Base-by-base conservation (phyloP, 805 yeast species). In the Nadsonia fulvescens region DNA sequence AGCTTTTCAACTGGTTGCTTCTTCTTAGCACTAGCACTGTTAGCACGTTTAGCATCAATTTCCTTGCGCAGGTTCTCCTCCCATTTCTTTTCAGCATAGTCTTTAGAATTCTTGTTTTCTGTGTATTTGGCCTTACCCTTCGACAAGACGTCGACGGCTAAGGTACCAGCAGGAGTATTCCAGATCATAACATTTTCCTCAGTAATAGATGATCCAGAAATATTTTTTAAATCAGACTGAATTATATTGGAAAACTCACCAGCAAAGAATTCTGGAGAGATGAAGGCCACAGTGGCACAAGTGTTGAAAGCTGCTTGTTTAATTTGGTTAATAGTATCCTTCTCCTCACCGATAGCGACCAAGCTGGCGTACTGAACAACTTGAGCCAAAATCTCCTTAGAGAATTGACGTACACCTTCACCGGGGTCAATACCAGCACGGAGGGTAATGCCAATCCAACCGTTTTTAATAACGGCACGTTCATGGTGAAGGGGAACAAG, bases 41-140 rank as follows among this genome's bases (percentile, higher is more conserved):
- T 58, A 1, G 74, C n/a, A n/a, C n/a, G n/a, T n/a, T n/a, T n/a
- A n/a, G n/a, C n/a, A 5, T 27, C 70, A 18, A 82, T 56, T 41
- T 81, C 86, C 35, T 69, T 68, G 39, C 86, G 67, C 16, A 89
- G 63, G 27, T 65, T 64, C 37, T 73, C 82, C 44, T 89, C 98
- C 96, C 96, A 86, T 46, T 78, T 70, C 32, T 65, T 53, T 2
- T 83, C 75, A 39, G 75, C 92, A 39, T 79, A 79, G 40, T 82
- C 93, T 43, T 72, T 82, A 1, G 78, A 54, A 44, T 78, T 78
- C 44, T 76, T 78, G 42, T 67, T 66, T 8, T 68, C 66, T 4
- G 51, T 54, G 17, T 50, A 49, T 16, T 55, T 53, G 14, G 20
- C 42, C 8, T 44, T 39, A n/a, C n/a, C n/a, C 17, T 46, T 43